Evolutionary conservation across 495 filamentous ascomycete species (phyloP), one percentile per base, ranked within the genome.

Genomic region (Geopyxis carbonaria): DNA sequence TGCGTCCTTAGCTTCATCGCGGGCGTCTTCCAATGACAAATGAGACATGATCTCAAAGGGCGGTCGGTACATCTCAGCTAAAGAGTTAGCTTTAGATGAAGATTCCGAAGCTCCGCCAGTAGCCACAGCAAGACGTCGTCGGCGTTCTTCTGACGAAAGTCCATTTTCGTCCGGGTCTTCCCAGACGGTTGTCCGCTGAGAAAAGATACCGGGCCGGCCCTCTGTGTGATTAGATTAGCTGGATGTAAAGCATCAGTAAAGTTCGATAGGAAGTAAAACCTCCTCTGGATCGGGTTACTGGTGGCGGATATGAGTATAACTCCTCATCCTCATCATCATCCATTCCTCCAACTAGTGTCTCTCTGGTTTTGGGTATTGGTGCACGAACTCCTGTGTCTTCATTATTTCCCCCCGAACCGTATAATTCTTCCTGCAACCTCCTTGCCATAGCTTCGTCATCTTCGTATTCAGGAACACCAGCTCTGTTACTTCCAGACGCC

Each of bases 401-500:
- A 7, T 57, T 47, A 23, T 61, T 51, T 40, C 40, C 35, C 27
- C 51, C 44, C 46, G 64, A 62, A 46, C 68, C 61, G 53, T 94
- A 95, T 52, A 93, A 64, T 59, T 97, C 84, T 51, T 95, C 81
- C 51, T 95, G 91, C 31, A 97, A 55, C 29, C 81, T 72, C 48
- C 81, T 71, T 5, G 89, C 89, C 72, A 95, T 81, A 8, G 82
- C 89, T 30, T 85, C 89, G 60, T 97, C 89, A 49, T 91, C 82
- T 46, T 94, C 89, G 33, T 73, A 64, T 30, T 42, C 45, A 8
- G 40, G 29, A 15, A 45, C 43, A 16, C 42, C 39, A 11, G 30
- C 29, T n/a, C n/a, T n/a, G n/a, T n/a, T n/a, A 4, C 61, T 38
- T 62, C 63, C 8, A 61, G 66, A 30, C 39, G 56, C 39, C 59